phyloP scores from a whole-genome alignment of 1,139 yeast genomes.

The Suhomyces maxii region DNA sequence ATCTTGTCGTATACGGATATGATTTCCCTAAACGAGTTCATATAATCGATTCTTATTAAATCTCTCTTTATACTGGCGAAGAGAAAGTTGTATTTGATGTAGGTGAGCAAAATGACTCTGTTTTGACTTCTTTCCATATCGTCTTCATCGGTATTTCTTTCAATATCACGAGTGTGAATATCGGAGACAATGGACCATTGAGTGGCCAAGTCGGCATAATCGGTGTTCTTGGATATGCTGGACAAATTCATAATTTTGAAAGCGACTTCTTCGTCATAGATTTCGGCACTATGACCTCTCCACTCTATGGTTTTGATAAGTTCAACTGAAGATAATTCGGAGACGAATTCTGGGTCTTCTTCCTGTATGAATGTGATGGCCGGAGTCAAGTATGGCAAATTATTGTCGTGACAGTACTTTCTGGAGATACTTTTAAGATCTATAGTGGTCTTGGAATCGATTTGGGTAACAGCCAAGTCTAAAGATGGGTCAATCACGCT shows the following conservation, averaged over 20 bases:
- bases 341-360: constrained; percentile 44
- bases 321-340: constrained; percentile 30
- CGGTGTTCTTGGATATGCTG: constrained; percentile 24
- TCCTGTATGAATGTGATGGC: constrained; percentile 39
- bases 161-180: constrained; percentile 21
- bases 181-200: constrained; percentile 43
- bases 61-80: constrained; percentile 76
- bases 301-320: constrained; percentile 51
- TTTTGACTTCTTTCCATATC: constrained; percentile 62
- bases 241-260: constrained; percentile 49
- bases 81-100: constrained; percentile 65
- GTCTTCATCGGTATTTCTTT: constrained; percentile 42
- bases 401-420: constrained; percentile 37
- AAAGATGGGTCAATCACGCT: constrained; percentile 70
- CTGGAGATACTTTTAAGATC: constrained; percentile 53
- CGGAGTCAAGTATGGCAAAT: constrained; percentile 35
- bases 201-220: constrained; percentile 29
- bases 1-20: constrained; percentile 52
- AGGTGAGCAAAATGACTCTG: constrained; percentile 73
- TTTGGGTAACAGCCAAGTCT: constrained; percentile 55
- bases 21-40: too few species aligned
- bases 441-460: constrained; percentile 26
- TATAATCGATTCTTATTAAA: constrained; percentile 44
- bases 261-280: constrained; percentile 74
- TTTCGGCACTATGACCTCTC: constrained; percentile 71